Evolutionary conservation across 2,329 filamentous ascomycete species (phyloP).

Genomic region (Onygenales sp.): DNA sequence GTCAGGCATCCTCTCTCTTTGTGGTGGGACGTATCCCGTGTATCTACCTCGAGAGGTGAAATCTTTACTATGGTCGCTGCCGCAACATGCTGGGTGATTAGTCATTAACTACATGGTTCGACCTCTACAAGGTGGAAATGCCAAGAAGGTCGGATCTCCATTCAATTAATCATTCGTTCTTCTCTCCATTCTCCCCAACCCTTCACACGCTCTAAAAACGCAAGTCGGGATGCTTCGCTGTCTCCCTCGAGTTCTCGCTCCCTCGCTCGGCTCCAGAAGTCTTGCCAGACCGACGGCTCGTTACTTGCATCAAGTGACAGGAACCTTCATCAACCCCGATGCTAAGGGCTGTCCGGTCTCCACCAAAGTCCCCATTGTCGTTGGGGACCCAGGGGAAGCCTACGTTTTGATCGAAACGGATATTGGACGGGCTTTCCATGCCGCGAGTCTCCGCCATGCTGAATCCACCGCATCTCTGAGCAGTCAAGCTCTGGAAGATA

Average conservation of each 20-base stretch:
- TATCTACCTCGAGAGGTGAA: too few species aligned
- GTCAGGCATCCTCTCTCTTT: too few species aligned
- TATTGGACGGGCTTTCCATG: constrained; percentile 15
- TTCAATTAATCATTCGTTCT: too few species aligned
- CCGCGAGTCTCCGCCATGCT: not conserved
- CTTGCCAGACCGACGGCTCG: constrained; percentile 1
- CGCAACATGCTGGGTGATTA: too few species aligned
- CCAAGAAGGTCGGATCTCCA: too few species aligned
- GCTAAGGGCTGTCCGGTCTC: constrained; percentile 12
- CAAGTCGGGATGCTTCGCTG: not conserved
- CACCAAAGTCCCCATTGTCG: constrained; percentile 14
- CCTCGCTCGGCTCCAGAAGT: not conserved
- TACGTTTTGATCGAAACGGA: constrained; percentile 15
- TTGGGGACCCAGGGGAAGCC: constrained; percentile 15
- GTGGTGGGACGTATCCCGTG: too few species aligned
- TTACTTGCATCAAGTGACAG: constrained; percentile 15
- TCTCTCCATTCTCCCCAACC: too few species aligned
- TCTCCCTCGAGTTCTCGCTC: not conserved
- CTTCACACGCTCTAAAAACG: too few species aligned
- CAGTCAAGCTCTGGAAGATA: not conserved
- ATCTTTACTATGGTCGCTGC: too few species aligned
- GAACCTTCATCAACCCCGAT: constrained; percentile 14
- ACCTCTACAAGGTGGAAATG: too few species aligned
- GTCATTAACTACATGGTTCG: too few species aligned
- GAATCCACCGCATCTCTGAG: not conserved